Conservation (phyloP, 1,139 yeast species). For the Magnusiomyces ingens region DNA sequence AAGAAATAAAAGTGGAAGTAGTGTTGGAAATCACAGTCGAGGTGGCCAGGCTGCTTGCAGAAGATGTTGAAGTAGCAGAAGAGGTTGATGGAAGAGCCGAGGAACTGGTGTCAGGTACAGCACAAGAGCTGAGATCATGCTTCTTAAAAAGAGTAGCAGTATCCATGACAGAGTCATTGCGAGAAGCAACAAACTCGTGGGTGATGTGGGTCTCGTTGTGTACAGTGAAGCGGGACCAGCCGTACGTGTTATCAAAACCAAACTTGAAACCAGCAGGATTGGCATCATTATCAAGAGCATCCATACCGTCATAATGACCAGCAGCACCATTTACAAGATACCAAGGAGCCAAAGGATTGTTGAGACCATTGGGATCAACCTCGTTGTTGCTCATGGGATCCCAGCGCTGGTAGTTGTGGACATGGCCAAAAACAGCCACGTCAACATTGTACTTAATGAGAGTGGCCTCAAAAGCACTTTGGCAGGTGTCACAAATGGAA, state of each 20-base stretch:
- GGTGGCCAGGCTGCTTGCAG: neutral
- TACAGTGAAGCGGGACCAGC: slow-evolving; percentile 40
- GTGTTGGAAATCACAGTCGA: neutral
- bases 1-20: no score
- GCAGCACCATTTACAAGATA: slow-evolving; percentile 30
- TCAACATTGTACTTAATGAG: slow-evolving; percentile 26
- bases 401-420: slow-evolving; percentile 28
- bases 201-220: slow-evolving; percentile 44
- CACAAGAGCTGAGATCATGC: slow-evolving; percentile 4
- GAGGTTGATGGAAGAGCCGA: neutral
- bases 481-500: slow-evolving; percentile 17
- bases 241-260: slow-evolving; percentile 22
- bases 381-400: slow-evolving; percentile 22
- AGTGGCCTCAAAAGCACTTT: slow-evolving; percentile 27
- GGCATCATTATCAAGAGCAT: slow-evolving; percentile 17
- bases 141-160: slow-evolving; percentile 25
- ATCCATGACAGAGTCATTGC: slow-evolving; percentile 39
- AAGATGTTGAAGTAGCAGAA: neutral
- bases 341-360: slow-evolving; percentile 28
- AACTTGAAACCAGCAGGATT: slow-evolving; percentile 1
- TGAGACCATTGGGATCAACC: slow-evolving; percentile 25
- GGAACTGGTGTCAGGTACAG: neutral
- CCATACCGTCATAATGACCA: slow-evolving; percentile 31
- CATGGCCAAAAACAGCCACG: slow-evolving; percentile 27
- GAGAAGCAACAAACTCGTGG: slow-evolving; percentile 34